Evolutionary conservation across 768 basidiomycete genomes (phyloP).

Genomic region (Rhizopogon rudus): DNA sequence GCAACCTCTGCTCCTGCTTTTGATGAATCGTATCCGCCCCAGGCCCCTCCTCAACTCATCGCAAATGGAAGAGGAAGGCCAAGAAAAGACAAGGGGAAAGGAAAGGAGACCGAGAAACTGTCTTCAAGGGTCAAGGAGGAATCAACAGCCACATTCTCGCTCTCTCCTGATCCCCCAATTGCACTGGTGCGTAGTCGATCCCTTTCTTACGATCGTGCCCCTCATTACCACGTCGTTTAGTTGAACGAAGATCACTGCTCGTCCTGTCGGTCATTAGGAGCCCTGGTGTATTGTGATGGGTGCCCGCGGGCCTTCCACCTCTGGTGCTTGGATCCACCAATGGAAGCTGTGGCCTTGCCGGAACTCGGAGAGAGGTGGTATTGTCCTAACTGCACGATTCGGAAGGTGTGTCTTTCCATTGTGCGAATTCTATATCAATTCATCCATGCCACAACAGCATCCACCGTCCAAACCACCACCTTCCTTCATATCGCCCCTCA

Average conservation of each 20-base stretch:
- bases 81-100: conserved; percentile 45
- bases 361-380: conserved; percentile 70
- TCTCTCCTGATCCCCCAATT: conserved; percentile 31
- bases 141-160: conserved; percentile 27
- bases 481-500: conserved; percentile 66
- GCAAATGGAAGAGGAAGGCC: conserved; percentile 22
- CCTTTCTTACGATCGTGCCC: conserved; percentile 1
- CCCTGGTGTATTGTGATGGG: conserved; percentile 94
- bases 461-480: conserved; percentile 63
- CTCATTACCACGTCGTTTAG: conserved; percentile 25
- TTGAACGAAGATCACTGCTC: conserved; percentile 84
- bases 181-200: conserved; percentile 30
- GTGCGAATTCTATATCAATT: background rate
- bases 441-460: conserved; percentile 37
- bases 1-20: conserved; percentile 46
- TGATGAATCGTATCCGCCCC: conserved; percentile 20
- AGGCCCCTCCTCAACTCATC: background rate
- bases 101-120: conserved; percentile 33
- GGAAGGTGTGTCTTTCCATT: conserved; percentile 45
- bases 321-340: conserved; percentile 93
- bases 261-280: conserved; percentile 75
- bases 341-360: conserved; percentile 83
- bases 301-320: conserved; percentile 96
- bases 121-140: conserved; percentile 42
- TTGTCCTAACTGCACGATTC: conserved; percentile 66